Conservation (phyloP, 371 early-diverging fungal genomes). For the Saksenaea vasiformis region DNA sequence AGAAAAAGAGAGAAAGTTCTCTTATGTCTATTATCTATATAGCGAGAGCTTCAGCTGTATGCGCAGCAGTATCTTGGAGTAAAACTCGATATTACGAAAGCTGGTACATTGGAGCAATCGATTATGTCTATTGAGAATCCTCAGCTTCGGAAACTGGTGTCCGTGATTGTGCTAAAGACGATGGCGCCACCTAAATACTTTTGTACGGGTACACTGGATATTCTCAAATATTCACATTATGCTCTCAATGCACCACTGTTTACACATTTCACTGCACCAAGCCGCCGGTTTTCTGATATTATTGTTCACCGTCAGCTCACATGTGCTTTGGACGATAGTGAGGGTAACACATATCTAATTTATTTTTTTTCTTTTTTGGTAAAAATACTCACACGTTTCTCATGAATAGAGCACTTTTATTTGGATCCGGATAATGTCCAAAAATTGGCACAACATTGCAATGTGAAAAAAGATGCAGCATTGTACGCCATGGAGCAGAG, state of each 20-base stretch:
- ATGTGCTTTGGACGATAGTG: constrained; percentile 25
- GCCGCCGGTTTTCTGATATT: constrained; percentile 93
- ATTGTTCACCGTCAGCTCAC: constrained; percentile 88
- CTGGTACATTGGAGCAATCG: constrained; percentile 63
- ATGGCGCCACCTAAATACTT: constrained; percentile 89
- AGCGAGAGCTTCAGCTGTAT: constrained; percentile 56
- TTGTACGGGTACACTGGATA: constrained; percentile 79
- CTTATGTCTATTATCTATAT: not conserved
- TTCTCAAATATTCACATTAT: constrained; percentile 69
- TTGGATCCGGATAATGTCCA: constrained; percentile 50
- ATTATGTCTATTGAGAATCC: constrained; percentile 63
- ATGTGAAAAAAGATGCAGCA: constrained; percentile 71
- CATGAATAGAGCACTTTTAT: constrained; percentile 54
- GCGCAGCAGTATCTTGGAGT: constrained; percentile 54
- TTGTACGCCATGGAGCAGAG: constrained; percentile 76
- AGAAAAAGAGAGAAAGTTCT: not conserved
- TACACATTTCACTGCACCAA: constrained; percentile 94
- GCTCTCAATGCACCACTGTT: constrained; percentile 77
- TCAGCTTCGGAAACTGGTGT: constrained; percentile 52
- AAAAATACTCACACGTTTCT: no score
- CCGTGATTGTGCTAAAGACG: constrained; percentile 68
- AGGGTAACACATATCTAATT: constrained; percentile 2
- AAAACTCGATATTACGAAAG: constrained; percentile 47
- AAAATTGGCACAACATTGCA: constrained; percentile 70
- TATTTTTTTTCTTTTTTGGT: no score